Evolutionary conservation across 176 grass and related monocot genomes (phyloP).

Genomic region (Poa pratensis): DNA sequence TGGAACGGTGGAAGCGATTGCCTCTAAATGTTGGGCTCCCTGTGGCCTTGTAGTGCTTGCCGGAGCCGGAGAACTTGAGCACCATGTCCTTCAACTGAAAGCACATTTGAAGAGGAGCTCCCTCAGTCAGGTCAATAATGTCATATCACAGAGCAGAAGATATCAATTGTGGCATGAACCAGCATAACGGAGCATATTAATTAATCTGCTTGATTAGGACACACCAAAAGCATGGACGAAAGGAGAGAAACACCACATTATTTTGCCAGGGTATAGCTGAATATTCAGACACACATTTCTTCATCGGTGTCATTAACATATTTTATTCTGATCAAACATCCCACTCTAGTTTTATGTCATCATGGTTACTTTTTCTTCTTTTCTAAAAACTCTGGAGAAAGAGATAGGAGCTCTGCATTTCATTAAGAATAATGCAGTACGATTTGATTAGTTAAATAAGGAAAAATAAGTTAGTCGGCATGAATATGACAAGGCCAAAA

Average conservation of each 20-base stretch:
- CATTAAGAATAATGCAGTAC: neutral
- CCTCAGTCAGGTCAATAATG: neutral
- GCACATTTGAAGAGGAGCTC: constrained; percentile 18
- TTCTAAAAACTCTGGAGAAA: neutral
- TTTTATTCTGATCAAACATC: neutral
- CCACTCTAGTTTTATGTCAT: neutral
- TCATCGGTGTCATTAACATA: neutral
- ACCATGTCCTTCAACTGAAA: constrained; percentile 99
- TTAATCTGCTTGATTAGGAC: neutral
- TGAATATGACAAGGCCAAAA: neutral
- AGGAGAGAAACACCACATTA: constrained; percentile 3
- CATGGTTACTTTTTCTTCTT: neutral
- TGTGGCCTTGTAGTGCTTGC: constrained; percentile 72
- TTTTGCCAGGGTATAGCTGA: neutral
- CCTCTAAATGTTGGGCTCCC: constrained; percentile 59
- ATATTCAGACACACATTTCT: neutral
- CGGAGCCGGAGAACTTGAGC: constrained; percentile 87
- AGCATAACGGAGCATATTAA: neutral
- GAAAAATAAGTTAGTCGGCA: neutral
- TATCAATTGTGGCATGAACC: neutral
- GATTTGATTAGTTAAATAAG: neutral
- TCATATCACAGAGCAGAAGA: neutral
- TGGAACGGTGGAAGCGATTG: constrained; percentile 65
- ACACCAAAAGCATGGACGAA: neutral
- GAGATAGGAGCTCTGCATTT: neutral